Conservation (phyloP, 495 filamentous ascomycete genomes). For the Mytilinidion resinicola region DNA sequence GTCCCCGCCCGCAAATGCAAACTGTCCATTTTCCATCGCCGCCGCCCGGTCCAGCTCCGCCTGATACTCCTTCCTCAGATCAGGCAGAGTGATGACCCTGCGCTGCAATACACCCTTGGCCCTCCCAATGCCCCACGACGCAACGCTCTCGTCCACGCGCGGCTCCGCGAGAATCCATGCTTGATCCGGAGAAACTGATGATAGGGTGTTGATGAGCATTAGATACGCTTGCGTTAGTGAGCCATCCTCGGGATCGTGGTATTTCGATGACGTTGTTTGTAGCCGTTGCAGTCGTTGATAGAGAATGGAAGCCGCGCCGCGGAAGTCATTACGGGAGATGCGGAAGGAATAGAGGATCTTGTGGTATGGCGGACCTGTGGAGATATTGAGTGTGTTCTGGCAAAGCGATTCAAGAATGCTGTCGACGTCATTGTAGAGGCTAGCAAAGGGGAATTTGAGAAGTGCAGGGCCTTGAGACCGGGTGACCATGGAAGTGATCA, state of each 20-base stretch:
- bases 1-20: conserved; percentile 48
- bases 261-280: conserved; percentile 49
- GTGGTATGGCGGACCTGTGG: conserved; percentile 58
- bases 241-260: conserved; percentile 48
- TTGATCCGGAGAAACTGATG: conserved; percentile 73
- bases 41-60: conserved; percentile 73
- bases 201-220: conserved; percentile 79
- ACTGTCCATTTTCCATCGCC: conserved; percentile 55
- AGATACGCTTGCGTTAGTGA: conserved; percentile 61
- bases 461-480: conserved; percentile 48
- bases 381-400: conserved; percentile 50
- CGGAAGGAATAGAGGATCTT: conserved; percentile 87
- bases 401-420: conserved; percentile 62
- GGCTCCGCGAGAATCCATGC: conserved; percentile 59
- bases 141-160: conserved; percentile 11
- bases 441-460: conserved; percentile 68
- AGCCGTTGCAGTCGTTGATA: conserved; percentile 60
- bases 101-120: conserved; percentile 37
- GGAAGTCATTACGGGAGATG: conserved; percentile 74
- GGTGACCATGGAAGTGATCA: conserved; percentile 66
- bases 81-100: conserved; percentile 70
- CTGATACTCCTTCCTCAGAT: conserved; percentile 79
- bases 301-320: conserved; percentile 76
- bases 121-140: conserved; percentile 26
- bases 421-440: conserved; percentile 70